These are phyloP conservation scores for Thraustochytrium aureum DNA, from an alignment of 352 stramenopile genomes.

Conservation along the genomic window DNA sequence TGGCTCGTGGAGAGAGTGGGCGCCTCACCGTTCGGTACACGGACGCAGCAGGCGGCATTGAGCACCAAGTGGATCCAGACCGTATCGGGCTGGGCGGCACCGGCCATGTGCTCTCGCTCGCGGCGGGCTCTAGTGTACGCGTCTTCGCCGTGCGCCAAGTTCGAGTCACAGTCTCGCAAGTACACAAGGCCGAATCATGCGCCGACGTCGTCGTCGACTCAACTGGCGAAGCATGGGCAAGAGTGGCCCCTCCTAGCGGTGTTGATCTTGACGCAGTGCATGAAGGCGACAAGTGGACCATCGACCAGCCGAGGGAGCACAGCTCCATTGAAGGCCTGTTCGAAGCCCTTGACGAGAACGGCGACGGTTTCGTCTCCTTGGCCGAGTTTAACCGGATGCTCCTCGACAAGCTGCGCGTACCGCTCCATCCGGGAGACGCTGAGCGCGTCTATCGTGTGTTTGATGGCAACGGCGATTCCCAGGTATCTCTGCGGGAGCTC, in stretches of 20 bases:
- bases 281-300: background rate
- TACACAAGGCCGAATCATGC: background rate
- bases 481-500: conserved; percentile 36
- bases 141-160: background rate
- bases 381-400: conserved; percentile 9
- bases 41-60: conserved; percentile 24
- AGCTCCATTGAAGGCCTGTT: background rate
- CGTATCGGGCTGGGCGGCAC: background rate
- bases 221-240: conserved; percentile 34
- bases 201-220: conserved; percentile 7
- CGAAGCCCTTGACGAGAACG: conserved; percentile 19
- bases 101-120: background rate
- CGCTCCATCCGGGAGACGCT: background rate
- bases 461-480: conserved; percentile 17
- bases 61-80: background rate
- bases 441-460: conserved; percentile 23
- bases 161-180: background rate
- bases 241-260: background rate
- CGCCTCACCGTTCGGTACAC: conserved; percentile 14
- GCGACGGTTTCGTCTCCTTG: conserved; percentile 36
- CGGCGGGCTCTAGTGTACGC: background rate
- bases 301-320: background rate
- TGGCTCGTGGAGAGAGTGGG: background rate
- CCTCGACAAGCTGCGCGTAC: background rate
- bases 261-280: background rate